Evolutionary conservation across 2,329 filamentous ascomycete genomes (phyloP).

Genomic region (Lecanoromycetidae sp.): DNA sequence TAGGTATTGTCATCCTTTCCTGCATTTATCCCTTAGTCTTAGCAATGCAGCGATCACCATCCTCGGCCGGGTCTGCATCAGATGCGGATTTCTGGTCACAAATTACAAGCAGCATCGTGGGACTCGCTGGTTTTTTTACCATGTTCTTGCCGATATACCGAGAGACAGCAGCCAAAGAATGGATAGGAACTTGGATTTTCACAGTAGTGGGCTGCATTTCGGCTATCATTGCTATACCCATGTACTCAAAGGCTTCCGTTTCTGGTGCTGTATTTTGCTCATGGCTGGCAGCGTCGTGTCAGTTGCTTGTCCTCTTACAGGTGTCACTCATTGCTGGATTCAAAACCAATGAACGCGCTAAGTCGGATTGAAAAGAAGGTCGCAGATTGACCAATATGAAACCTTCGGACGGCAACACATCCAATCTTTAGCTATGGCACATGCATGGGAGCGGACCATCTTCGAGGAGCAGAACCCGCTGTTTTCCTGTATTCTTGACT

Average conservation of each 20-base stretch:
- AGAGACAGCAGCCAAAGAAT: conserved; percentile 3
- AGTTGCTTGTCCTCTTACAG: conserved; percentile 6
- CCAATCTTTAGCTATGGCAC: too few relatives aligned
- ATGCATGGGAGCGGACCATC: too few relatives aligned
- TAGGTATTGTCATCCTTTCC: not conserved
- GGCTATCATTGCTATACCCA: not conserved
- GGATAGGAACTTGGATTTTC: conserved; percentile 6
- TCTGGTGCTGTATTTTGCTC: conserved; percentile 1
- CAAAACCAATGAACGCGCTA: not conserved
- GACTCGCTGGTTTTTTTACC: conserved; percentile 5
- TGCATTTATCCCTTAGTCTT: conserved; percentile 3
- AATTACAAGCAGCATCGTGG: not conserved
- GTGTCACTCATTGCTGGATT: conserved; percentile 4
- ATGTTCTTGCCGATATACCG: conserved; percentile 2
- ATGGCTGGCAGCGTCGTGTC: not conserved
- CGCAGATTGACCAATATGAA: not conserved
- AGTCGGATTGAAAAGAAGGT: conserved; percentile 1
- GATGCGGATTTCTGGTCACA: conserved; percentile 6
- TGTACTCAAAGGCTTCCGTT: not conserved
- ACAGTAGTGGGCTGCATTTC: not conserved
- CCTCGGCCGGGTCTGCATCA: not conserved
- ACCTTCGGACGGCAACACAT: too few relatives aligned
- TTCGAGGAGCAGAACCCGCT: too few relatives aligned
- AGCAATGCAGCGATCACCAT: not conserved
- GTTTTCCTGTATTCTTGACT: too few relatives aligned